Conservation (phyloP, 495 filamentous ascomycete species). For the Aeminium ludgeri region DNA sequence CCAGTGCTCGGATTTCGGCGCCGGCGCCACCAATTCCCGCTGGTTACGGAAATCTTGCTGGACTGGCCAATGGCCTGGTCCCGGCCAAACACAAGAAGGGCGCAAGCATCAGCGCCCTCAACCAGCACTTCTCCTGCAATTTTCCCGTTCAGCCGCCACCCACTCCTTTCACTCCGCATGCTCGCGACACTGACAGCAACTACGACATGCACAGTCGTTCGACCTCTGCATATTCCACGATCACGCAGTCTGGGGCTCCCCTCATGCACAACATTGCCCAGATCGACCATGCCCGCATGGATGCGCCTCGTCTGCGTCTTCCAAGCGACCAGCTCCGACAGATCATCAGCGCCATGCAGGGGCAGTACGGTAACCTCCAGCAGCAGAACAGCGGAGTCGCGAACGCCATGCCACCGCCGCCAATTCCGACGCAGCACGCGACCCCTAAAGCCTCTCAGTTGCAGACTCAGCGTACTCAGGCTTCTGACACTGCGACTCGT, state of each 20-base stretch:
- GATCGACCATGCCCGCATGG: no score
- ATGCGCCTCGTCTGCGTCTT: constrained; percentile 3
- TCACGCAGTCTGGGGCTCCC: not conserved
- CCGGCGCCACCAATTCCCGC: not conserved
- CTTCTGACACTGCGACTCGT: no score
- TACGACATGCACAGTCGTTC: not conserved
- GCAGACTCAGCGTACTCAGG: not conserved
- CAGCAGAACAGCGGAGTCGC: not conserved
- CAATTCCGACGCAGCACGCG: no score
- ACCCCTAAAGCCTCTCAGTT: no score
- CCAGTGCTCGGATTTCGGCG: constrained; percentile 3
- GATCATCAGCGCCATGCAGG: constrained; percentile 7
- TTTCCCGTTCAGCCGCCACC: not conserved
- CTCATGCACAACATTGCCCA: not conserved
- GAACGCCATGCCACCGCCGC: constrained; percentile 6
- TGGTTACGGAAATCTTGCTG: not conserved
- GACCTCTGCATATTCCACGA: constrained; percentile 1
- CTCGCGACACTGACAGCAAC: not conserved
- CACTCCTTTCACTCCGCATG: not conserved
- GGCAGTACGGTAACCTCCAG: no score
- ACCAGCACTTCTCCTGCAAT: not conserved
- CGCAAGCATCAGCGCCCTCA: not conserved
- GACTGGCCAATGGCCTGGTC: not conserved
- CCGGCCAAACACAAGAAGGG: not conserved
- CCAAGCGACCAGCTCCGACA: constrained; percentile 11